These are phyloP conservation scores for Barnettozyma siamensis DNA, from an alignment of 805 yeast genomes.

Conservation along the genomic window DNA sequence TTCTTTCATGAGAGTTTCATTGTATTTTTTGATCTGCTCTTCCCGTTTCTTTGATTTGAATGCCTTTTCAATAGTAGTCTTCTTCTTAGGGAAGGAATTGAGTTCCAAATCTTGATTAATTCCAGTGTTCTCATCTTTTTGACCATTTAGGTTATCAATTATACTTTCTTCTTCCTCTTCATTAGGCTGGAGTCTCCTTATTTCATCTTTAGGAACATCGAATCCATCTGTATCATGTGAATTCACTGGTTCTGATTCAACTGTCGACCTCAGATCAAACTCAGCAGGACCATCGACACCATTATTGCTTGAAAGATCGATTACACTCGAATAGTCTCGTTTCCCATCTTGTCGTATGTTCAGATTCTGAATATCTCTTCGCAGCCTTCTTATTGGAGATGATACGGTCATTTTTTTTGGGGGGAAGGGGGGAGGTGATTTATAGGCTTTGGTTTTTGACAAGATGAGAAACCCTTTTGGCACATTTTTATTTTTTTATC, in stretches of 20 bases:
- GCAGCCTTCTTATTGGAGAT: neutral
- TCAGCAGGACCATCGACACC: neutral
- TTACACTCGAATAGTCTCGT: neutral
- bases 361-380: neutral
- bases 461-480: too few species aligned
- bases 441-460: too few species aligned
- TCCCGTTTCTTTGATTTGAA: slow-evolving; percentile 16
- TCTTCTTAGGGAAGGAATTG: slow-evolving; percentile 18
- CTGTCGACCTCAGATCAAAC: neutral
- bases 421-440: too few species aligned
- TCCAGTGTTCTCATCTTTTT: neutral
- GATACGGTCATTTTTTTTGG: neutral
- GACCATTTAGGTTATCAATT: neutral
- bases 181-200: neutral
- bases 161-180: neutral
- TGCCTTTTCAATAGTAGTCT: slow-evolving; percentile 14
- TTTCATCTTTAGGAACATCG: slow-evolving; percentile 2
- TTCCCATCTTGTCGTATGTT: neutral
- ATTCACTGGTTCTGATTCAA: neutral
- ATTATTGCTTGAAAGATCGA: neutral
- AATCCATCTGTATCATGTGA: neutral
- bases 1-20: slow-evolving; percentile 9
- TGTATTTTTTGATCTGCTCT: slow-evolving; percentile 14
- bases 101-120: neutral
- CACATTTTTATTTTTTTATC: too few species aligned